Percentiles rank a stretch among this genome's conserved stretches.
phyloP scores from a whole-genome alignment of 140 eudicot species.

The Oenanthe javanica region DNA sequence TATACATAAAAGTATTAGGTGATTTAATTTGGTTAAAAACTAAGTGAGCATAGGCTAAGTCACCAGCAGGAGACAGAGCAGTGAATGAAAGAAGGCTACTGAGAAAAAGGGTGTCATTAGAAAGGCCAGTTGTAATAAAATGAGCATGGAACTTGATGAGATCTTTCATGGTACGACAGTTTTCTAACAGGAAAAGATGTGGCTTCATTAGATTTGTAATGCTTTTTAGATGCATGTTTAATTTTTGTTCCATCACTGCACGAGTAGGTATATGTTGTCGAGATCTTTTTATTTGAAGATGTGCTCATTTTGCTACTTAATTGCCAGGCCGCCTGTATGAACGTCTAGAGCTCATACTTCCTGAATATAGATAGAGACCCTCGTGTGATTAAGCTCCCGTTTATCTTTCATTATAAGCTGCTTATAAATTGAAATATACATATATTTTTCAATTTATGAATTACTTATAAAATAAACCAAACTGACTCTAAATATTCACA shows the following conservation, averaged over 20 bases:
- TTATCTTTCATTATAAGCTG: too few relatives aligned
- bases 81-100: constrained; percentile 12
- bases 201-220: constrained; percentile 10
- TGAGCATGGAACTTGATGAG: constrained; percentile 14
- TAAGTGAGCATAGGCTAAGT: constrained; percentile 6
- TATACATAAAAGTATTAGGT: constrained; percentile 14
- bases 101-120: constrained; percentile 7
- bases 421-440: too few relatives aligned
- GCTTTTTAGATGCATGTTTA: background rate
- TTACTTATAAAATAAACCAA: too few relatives aligned
- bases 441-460: too few relatives aligned
- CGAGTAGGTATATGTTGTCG: background rate
- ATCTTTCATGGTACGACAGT: constrained; percentile 9
- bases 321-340: too few relatives aligned
- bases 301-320: too few relatives aligned
- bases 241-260: background rate
- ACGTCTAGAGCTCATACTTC: too few relatives aligned
- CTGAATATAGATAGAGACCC: too few relatives aligned
- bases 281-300: too few relatives aligned
- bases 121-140: constrained; percentile 10
- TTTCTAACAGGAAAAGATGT: constrained; percentile 10
- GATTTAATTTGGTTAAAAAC: constrained; percentile 1
- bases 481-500: too few relatives aligned
- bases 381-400: too few relatives aligned
- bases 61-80: constrained; percentile 6